Evolutionary conservation across 1,139 yeast species (phyloP), one percentile per base, ranked within the genome.

Genomic region (Arxiozyma bovina): DNA sequence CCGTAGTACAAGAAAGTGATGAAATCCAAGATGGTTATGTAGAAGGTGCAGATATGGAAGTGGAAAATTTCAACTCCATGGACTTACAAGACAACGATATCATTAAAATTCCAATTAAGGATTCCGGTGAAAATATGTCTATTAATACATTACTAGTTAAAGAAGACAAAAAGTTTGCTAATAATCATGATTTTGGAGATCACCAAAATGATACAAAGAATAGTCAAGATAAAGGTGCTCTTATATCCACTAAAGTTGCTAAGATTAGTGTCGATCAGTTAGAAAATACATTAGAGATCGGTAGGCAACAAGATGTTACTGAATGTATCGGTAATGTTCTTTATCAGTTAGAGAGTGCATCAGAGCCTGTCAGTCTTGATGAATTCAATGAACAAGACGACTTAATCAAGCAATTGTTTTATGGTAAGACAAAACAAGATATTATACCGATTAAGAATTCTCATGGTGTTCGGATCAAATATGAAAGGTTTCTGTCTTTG

Each of bases 281-380:
- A 69, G 88, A 81, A 56, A 80, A 83, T 60, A 83, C 93, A 0
- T 76, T 85, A 51, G 93, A 85, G 61, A 78, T 87, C 58, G 96
- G 96, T 2, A 78, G 96, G 61, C 99, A 93, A 68, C 99, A 93
- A 68, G 99, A 93, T 73, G 98, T 93, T 20, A 89, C 97, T 0
- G 99, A 93, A 68, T 91, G 98, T 70, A 90, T 93, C 63, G 96
- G 91, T 55, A 93, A 93, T 69, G 97, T 93, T 4, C 76, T 91
- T n/a, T 87, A 85, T 60, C 98, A 91, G 68, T 74, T 91, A 38
- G 97, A 91, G 66, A 88, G 96, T n/a, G 95, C 96, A 0, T 76
- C 87, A 57, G 82, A 80, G 50, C 96, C 96, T 0, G 75, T 75
- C 17, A 68, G 69, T 1, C 72, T 86, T 42, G 87, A 83, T 53